These are phyloP conservation scores for Tetradesmus obliquus DNA, from an alignment of 139 green algal species.

Conservation along the genomic window DNA sequence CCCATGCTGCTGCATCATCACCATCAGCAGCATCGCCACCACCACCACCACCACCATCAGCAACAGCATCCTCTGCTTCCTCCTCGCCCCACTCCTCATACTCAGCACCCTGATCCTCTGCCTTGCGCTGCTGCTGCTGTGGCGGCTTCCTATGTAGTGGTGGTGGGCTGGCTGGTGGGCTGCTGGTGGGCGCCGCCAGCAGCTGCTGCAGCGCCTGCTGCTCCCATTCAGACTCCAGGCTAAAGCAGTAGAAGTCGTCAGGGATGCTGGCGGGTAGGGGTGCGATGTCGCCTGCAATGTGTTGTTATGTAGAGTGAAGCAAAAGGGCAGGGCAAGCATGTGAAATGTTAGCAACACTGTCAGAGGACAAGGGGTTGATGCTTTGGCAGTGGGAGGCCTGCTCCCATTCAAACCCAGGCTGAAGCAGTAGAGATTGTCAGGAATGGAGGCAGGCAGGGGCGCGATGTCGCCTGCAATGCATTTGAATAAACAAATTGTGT, in stretches of 20 bases:
- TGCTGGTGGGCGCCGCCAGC: constrained; percentile 11
- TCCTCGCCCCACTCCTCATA: constrained; percentile 2
- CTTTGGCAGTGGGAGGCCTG: background rate
- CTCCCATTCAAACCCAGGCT: constrained; percentile 61
- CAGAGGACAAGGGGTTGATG: background rate
- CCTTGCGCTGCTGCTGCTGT: constrained; percentile 29
- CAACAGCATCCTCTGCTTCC: background rate
- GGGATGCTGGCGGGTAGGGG: constrained; percentile 30
- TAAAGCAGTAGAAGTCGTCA: constrained; percentile 39
- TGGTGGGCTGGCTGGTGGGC: constrained; percentile 28
- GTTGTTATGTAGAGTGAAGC: constrained; percentile 38
- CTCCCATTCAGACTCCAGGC: constrained; percentile 60
- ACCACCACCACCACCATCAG: background rate
- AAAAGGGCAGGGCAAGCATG: constrained; percentile 37
- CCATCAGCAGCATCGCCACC: background rate
- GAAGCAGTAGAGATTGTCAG: constrained; percentile 32
- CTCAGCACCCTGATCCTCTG: background rate
- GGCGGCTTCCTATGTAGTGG: background rate
- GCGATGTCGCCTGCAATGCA: constrained; percentile 36
- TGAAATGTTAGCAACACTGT: background rate
- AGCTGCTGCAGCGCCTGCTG: constrained; percentile 49
- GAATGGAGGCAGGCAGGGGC: constrained; percentile 13
- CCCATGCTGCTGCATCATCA: constrained; percentile 33
- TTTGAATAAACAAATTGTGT: no score
- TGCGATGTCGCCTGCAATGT: constrained; percentile 38